A percentile compares a stretch with the other conserved stretches of the same genome.
Evolutionary conservation across 2,329 filamentous ascomycete species (phyloP).

Genomic region (Ascochyta viciae-villosae): DNA sequence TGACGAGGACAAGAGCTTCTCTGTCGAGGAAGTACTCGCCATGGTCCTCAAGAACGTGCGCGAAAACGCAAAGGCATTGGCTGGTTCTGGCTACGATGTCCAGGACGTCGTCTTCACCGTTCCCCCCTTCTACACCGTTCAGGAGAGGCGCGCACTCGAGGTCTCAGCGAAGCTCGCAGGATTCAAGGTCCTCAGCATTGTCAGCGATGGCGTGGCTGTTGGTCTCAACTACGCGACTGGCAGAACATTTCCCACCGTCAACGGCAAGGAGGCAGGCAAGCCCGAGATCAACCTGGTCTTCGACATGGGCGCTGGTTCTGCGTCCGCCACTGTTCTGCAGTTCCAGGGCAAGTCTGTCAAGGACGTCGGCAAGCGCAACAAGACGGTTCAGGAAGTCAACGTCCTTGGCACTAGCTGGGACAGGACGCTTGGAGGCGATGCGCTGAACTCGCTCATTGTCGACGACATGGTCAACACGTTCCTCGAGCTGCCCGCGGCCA

Average conservation of each 20-base stretch:
- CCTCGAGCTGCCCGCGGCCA: conserved; percentile 67
- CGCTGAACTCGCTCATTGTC: conserved; percentile 85
- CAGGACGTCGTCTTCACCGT: conserved; percentile 88
- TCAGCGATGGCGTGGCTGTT: conserved; percentile 91
- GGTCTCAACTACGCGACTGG: conserved; percentile 94
- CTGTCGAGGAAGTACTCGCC: conserved; percentile 90
- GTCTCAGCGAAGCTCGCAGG: conserved; percentile 87
- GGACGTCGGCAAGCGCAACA: conserved; percentile 91
- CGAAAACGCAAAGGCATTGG: conserved; percentile 83
- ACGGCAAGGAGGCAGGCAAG: conserved; percentile 72
- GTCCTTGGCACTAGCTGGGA: conserved; percentile 90
- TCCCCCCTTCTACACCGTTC: conserved; percentile 85
- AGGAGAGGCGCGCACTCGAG: conserved; percentile 87
- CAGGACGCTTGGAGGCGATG: conserved; percentile 84
- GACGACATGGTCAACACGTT: conserved; percentile 88
- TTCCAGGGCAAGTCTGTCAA: conserved; percentile 92
- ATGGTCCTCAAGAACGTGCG: conserved; percentile 96
- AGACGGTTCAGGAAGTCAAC: conserved; percentile 94
- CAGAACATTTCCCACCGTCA: conserved; percentile 84
- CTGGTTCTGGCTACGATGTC: conserved; percentile 75
- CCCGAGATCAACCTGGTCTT: conserved; percentile 93
- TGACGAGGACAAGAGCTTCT: conserved; percentile 67
- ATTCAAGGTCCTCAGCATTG: conserved; percentile 80
- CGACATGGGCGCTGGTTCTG: conserved; percentile 96
- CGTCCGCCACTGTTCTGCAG: conserved; percentile 85